Base-by-base conservation (phyloP, 345 rosid genomes). In the Stellera chamaejasme region DNA sequence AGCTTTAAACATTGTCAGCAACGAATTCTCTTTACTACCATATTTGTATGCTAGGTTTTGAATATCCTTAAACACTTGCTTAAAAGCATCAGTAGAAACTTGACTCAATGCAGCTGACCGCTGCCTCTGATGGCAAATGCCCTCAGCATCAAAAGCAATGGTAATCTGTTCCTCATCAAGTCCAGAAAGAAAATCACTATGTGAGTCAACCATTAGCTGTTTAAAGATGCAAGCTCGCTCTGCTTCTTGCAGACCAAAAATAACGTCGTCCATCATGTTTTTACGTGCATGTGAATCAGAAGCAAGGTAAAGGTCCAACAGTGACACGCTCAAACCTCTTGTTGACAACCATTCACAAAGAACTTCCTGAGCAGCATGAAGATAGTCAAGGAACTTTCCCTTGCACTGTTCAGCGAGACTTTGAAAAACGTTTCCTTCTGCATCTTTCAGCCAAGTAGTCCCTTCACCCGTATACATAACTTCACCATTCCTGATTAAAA, bases 251-350 rank as follows among this genome's bases (percentile, higher is more conserved):
- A 89, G 55, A 25, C 90, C 97, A 59, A 47, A 81, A 12, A 27
- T 61, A 48, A 87, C 70, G 60, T 93, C 99, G 48, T 80, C 82
- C 59, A 74, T 66, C 85, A 89, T 74, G 75, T 80, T 87, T 50
- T 44, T 55, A 28, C 82, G 75, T 6, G 88, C 60, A 59, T 66
- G 43, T 0, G 52, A 15, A 63, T 89, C 92, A 51, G 87, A 60
- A 52, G 80, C 54, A 12, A 93, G 76, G 66, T 77, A 87, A 48
- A 93, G 55, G 59, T 93, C 99, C n/a, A 73, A 65, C 10, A 93
- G 82, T 1, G 99, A 84, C 36, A 89, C 96, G 19, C 94, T 93
- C 42, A 87, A 59, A 10, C 99, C 99, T 52, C 92, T 79, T 71
- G 52, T 69, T 43, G 82, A 70, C 73, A 93, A 62, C 97, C 94